phyloP scores from a whole-genome alignment of 305 asterid genomes.

The Ilex paraguariensis region DNA sequence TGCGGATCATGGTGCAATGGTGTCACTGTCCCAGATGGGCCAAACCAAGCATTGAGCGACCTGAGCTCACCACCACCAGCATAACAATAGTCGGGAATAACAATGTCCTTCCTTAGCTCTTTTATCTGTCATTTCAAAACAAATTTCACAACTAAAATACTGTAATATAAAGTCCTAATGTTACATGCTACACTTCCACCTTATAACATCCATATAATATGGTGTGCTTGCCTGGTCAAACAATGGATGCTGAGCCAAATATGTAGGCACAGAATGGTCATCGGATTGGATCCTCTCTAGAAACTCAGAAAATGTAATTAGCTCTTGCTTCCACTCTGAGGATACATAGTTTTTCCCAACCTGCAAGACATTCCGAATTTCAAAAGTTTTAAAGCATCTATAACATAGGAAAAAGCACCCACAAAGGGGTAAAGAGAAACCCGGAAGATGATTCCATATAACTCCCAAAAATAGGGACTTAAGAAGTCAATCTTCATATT shows the following conservation, averaged over 20 bases:
- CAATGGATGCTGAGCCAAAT: conserved; percentile 91
- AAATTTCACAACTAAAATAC: conserved; percentile 5
- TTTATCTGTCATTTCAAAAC: conserved; percentile 54
- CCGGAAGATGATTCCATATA: too few relatives aligned
- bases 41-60: conserved; percentile 91
- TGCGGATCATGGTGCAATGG: conserved; percentile 99
- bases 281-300: conserved; percentile 65
- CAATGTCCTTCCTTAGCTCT: conserved; percentile 80
- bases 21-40: conserved; percentile 95
- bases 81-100: conserved; percentile 92
- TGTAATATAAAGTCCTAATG: not conserved
- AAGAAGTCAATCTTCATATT: too few relatives aligned
- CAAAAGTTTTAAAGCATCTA: too few relatives aligned
- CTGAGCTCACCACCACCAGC: conserved; percentile 85
- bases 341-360: conserved; percentile 58
- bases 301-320: conserved; percentile 85
- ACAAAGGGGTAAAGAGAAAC: too few relatives aligned
- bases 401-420: too few relatives aligned
- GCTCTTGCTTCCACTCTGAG: conserved; percentile 59
- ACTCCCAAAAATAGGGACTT: too few relatives aligned
- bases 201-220: not conserved
- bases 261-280: conserved; percentile 38
- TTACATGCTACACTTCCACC: not conserved
- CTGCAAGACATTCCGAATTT: conserved; percentile 19
- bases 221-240: conserved; percentile 71